These are phyloP conservation scores for Artomyces pyxidatus DNA, from an alignment of 768 basidiomycete genomes.

Conservation along the genomic window DNA sequence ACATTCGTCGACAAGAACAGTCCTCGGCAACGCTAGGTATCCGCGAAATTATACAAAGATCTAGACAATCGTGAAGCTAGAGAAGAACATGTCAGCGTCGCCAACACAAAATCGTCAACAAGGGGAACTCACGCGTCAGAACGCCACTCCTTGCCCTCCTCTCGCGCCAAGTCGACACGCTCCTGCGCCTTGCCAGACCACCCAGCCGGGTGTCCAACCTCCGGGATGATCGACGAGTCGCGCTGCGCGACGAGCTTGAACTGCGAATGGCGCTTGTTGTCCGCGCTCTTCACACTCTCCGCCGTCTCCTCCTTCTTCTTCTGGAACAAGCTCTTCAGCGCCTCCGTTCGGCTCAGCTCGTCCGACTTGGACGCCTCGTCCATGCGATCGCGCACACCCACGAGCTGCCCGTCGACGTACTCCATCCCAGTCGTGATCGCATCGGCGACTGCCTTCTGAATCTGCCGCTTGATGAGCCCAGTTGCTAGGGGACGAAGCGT, in stretches of 20 bases:
- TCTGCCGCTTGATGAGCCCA: conserved; percentile 72
- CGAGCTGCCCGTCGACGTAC: conserved; percentile 84
- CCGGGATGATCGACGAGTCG: conserved; percentile 52
- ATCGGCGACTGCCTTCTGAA: conserved; percentile 52
- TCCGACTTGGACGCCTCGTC: conserved; percentile 39
- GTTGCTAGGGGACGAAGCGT: conserved; percentile 74
- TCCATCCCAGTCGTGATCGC: conserved; percentile 76
- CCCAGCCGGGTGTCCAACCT: conserved; percentile 57
- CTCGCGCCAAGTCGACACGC: conserved; percentile 33
- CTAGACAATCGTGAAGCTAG: background rate
- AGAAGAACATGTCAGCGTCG: background rate
- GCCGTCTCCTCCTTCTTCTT: conserved; percentile 44
- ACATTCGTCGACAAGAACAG: no score
- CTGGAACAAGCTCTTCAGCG: conserved; percentile 59
- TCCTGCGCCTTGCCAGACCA: conserved; percentile 57
- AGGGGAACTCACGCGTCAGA: conserved; percentile 36
- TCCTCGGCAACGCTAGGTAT: no score
- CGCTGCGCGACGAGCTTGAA: conserved; percentile 81
- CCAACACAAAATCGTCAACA: background rate
- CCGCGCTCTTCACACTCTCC: conserved; percentile 27
- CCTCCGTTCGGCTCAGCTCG: conserved; percentile 34
- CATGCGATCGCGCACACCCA: conserved; percentile 72
- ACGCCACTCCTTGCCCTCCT: conserved; percentile 45
- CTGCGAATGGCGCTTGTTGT: conserved; percentile 41
- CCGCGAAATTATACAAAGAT: no score